A percentile compares a stretch with the other conserved stretches of the same genome.
These are phyloP conservation scores for Leptoxyphium fumago DNA, from an alignment of 2,329 filamentous ascomycete genomes.

Conservation along the genomic window DNA sequence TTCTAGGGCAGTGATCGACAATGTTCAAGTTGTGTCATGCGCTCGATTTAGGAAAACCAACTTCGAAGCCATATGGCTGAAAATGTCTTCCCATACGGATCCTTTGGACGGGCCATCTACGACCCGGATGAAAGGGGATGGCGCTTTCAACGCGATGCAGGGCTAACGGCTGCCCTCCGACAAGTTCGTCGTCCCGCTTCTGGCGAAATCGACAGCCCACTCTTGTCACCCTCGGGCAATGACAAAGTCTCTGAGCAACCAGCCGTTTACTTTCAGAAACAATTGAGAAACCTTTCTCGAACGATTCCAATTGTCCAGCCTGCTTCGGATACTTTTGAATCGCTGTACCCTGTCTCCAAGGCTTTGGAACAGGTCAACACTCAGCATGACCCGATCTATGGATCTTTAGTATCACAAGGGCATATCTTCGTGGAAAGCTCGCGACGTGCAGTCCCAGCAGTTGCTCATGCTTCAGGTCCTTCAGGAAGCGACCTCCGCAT, in stretches of 20 bases:
- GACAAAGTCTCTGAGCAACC: background rate
- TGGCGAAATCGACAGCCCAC: background rate
- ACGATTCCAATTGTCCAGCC: constrained; percentile 12
- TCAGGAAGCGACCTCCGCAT: constrained; percentile 45
- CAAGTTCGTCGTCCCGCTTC: background rate
- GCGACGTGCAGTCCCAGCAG: constrained; percentile 19
- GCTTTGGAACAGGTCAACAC: constrained; percentile 16
- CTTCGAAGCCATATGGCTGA: constrained; percentile 43
- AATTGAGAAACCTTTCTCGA: constrained; percentile 9
- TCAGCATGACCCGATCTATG: constrained; percentile 25
- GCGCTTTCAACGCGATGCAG: constrained; percentile 16
- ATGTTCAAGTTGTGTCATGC: too few species aligned
- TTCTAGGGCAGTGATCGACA: too few species aligned
- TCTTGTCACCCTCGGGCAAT: background rate
- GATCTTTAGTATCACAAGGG: constrained; percentile 41
- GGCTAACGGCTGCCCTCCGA: background rate
- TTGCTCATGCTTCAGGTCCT: constrained; percentile 32
- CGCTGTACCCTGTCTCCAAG: constrained; percentile 15
- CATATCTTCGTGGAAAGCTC: constrained; percentile 31
- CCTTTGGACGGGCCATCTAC: constrained; percentile 38
- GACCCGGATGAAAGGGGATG: constrained; percentile 32
- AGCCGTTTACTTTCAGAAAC: constrained; percentile 4
- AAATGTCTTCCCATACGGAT: constrained; percentile 38
- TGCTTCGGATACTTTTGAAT: constrained; percentile 5
- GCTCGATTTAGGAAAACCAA: too few species aligned